These are phyloP conservation scores for Wickerhamomyces sydowiorum DNA, from an alignment of 805 yeast genomes.

Conservation along the genomic window DNA sequence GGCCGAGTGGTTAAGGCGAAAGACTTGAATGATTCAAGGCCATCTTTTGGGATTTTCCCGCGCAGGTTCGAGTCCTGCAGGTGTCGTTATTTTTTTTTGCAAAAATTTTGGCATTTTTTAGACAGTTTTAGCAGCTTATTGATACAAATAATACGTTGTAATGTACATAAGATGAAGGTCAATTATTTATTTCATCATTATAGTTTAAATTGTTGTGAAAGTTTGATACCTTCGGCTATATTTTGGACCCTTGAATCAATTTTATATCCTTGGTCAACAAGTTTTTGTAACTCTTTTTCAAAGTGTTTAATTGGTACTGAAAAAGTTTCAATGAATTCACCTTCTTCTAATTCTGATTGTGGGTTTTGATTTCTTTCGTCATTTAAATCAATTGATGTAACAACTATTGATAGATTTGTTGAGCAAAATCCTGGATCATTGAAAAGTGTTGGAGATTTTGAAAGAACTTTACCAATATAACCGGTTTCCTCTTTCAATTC, in stretches of 20 bases:
- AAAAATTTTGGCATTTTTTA: no score
- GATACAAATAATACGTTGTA: background rate
- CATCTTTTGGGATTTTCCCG: constrained; percentile 24
- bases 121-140: no score
- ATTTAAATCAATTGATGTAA: constrained; percentile 67
- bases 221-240: constrained; percentile 71
- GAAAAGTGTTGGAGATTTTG: constrained; percentile 43
- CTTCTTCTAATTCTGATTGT: constrained; percentile 72
- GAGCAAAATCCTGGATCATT: constrained; percentile 89
- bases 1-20: constrained; percentile 27
- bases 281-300: constrained; percentile 43
- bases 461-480: constrained; percentile 60
- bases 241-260: constrained; percentile 87
- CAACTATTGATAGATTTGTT: constrained; percentile 77
- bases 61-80: constrained; percentile 27
- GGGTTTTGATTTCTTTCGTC: constrained; percentile 67
- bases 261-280: constrained; percentile 62
- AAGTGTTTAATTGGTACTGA: constrained; percentile 58
- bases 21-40: constrained; percentile 20
- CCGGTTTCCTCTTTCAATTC: constrained; percentile 94
- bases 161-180: background rate
- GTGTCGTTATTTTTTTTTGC: constrained; percentile 14
- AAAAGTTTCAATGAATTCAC: constrained; percentile 90
- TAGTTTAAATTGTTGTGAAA: constrained; percentile 39
- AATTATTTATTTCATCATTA: background rate